phyloP scores from a whole-genome alignment of 345 rosid species.

The Boechera stricta region DNA sequence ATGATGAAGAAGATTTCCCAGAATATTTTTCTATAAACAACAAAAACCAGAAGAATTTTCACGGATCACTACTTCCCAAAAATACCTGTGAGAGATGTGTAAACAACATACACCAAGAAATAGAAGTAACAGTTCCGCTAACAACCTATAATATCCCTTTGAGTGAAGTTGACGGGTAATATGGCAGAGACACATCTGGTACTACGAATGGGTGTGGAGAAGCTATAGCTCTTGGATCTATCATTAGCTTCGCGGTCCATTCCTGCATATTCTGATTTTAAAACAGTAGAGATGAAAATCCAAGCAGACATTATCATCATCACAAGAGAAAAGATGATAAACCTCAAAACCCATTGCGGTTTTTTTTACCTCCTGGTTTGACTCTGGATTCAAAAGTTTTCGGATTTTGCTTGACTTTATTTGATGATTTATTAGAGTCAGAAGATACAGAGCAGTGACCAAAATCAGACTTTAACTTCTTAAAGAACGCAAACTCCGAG shows the following conservation, averaged over 20 bases:
- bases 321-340: slow-evolving; percentile 1
- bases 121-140: slow-evolving; percentile 14
- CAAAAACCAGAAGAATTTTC: slow-evolving; percentile 4
- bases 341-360: not conserved
- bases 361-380: slow-evolving; percentile 39
- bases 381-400: slow-evolving; percentile 34
- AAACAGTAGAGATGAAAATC: not conserved
- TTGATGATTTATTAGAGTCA: slow-evolving; percentile 28
- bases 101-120: slow-evolving; percentile 15
- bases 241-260: slow-evolving; percentile 21
- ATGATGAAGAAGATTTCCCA: slow-evolving; percentile 40
- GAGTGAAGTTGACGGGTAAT: slow-evolving; percentile 32
- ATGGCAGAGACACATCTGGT: slow-evolving; percentile 16
- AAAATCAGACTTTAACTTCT: slow-evolving; percentile 60
- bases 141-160: slow-evolving; percentile 13
- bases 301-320: slow-evolving; percentile 12
- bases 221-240: slow-evolving; percentile 33
- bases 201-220: slow-evolving; percentile 42
- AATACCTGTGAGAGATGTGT: not conserved
- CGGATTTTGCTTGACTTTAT: slow-evolving; percentile 28
- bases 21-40: slow-evolving; percentile 37
- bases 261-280: slow-evolving; percentile 47
- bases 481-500: slow-evolving; percentile 77
- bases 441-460: slow-evolving; percentile 34
- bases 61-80: not conserved